phyloP scores from a whole-genome alignment of 345 rosid species.

The Citrus maxima region DNA sequence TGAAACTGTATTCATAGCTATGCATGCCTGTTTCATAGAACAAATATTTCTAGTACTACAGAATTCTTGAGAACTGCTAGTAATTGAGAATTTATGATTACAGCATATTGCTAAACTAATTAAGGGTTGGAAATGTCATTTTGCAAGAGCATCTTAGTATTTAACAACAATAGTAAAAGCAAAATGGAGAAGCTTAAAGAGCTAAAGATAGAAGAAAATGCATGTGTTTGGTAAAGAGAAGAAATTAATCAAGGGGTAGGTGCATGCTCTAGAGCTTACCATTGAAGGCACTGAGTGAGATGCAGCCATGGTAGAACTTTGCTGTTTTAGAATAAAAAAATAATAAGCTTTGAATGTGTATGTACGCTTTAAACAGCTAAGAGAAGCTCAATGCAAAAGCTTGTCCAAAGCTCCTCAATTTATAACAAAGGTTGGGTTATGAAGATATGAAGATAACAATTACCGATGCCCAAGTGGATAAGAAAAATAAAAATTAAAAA shows the following conservation, averaged over 20 bases:
- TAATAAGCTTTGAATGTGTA: background rate
- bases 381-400: slow-evolving; percentile 35
- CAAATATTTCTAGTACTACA: background rate
- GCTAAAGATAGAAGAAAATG: background rate
- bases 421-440: slow-evolving; percentile 23
- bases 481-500: slow-evolving; percentile 1
- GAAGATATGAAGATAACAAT: slow-evolving; percentile 4
- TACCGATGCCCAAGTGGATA: slow-evolving; percentile 1
- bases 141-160: background rate
- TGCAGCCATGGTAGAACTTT: slow-evolving; percentile 78
- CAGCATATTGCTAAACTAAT: too few relatives aligned
- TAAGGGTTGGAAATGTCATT: background rate
- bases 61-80: too few relatives aligned
- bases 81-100: background rate
- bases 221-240: background rate
- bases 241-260: background rate
- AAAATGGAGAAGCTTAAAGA: background rate
- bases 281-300: slow-evolving; percentile 88
- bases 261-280: slow-evolving; percentile 38
- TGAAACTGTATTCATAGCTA: background rate
- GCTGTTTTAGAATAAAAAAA: background rate
- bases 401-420: slow-evolving; percentile 28
- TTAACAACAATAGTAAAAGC: background rate
- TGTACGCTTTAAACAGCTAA: slow-evolving; percentile 2
- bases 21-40: background rate